These are phyloP conservation scores for Corynespora cassiicola DNA, from an alignment of 2,329 filamentous ascomycete species.

Conservation along the genomic window DNA sequence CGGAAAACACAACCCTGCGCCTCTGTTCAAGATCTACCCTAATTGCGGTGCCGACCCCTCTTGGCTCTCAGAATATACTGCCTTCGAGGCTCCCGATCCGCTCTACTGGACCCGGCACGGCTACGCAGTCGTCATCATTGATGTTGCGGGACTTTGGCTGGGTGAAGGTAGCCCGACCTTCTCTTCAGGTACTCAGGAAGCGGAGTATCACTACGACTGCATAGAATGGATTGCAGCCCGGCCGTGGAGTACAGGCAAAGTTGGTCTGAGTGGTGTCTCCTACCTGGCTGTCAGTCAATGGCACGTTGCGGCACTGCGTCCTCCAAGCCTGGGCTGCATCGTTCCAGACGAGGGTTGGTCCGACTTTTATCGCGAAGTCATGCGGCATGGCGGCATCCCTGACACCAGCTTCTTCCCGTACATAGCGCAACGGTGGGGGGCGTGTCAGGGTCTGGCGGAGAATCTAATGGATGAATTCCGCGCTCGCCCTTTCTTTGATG, in stretches of 20 bases:
- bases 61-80: conserved; percentile 44
- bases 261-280: conserved; percentile 55
- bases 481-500: too few species aligned
- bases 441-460: too few species aligned
- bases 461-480: too few species aligned
- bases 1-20: too few species aligned
- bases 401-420: too few species aligned
- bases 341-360: conserved; percentile 61
- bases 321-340: conserved; percentile 56
- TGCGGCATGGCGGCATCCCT: conserved; percentile 37
- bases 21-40: too few species aligned
- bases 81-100: conserved; percentile 48
- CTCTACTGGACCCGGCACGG: conserved; percentile 36
- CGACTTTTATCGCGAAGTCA: conserved; percentile 55
- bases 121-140: conserved; percentile 43
- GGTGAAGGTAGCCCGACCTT: conserved; percentile 57
- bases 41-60: too few species aligned
- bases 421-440: too few species aligned
- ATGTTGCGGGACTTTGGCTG: conserved; percentile 56
- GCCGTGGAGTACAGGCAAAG: conserved; percentile 54
- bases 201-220: conserved; percentile 56
- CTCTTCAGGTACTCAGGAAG: conserved; percentile 54
- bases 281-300: conserved; percentile 60
- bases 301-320: conserved; percentile 56
- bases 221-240: conserved; percentile 57